Percentiles rank a stretch among this genome's conserved stretches.
phyloP scores from a whole-genome alignment of 2,329 filamentous ascomycete genomes.

The Pseudonectria buxi region DNA sequence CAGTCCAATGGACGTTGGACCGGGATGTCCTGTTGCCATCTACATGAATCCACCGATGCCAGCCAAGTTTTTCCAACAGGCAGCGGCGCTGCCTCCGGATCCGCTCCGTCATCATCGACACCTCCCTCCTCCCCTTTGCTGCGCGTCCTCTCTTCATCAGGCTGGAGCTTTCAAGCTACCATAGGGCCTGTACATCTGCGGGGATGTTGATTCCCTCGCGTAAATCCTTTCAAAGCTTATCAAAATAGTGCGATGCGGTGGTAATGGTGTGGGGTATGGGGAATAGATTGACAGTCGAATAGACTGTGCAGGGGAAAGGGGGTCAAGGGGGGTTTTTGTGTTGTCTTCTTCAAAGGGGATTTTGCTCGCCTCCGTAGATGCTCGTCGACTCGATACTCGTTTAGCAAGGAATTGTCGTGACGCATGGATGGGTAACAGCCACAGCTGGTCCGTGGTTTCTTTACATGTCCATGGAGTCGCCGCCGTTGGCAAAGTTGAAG shows the following conservation, averaged over 20 bases:
- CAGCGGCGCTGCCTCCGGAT: slow-evolving; percentile 12
- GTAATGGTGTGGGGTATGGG: slow-evolving; percentile 25
- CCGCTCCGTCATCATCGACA: too few relatives aligned
- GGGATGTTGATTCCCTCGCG: slow-evolving; percentile 20
- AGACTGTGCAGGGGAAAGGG: slow-evolving; percentile 18
- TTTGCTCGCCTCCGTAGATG: slow-evolving; percentile 9
- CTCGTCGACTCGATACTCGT: slow-evolving; percentile 8
- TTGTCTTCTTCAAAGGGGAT: slow-evolving; percentile 14
- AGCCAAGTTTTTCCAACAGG: slow-evolving; percentile 13
- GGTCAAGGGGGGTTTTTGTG: slow-evolving; percentile 14
- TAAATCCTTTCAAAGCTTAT: slow-evolving; percentile 32
- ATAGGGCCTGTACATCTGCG: slow-evolving; percentile 39
- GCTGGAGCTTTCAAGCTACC: slow-evolving; percentile 63
- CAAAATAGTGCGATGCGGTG: slow-evolving; percentile 27
- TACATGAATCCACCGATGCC: slow-evolving; percentile 16
- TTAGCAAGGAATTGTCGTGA: slow-evolving; percentile 2
- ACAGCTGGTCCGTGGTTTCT: not conserved
- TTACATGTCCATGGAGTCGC: slow-evolving; percentile 62
- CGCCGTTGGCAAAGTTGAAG: slow-evolving; percentile 85
- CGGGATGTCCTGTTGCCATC: slow-evolving; percentile 16
- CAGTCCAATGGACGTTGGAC: slow-evolving; percentile 16
- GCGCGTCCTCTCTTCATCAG: slow-evolving; percentile 29
- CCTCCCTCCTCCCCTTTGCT: slow-evolving; percentile 11
- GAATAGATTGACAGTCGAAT: slow-evolving; percentile 17
- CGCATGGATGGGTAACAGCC: not conserved